A percentile compares a stretch with the other conserved stretches of the same genome.
Evolutionary conservation across 2,329 filamentous ascomycete species (phyloP).

Genomic region (Verticillium nonalfalfae): DNA sequence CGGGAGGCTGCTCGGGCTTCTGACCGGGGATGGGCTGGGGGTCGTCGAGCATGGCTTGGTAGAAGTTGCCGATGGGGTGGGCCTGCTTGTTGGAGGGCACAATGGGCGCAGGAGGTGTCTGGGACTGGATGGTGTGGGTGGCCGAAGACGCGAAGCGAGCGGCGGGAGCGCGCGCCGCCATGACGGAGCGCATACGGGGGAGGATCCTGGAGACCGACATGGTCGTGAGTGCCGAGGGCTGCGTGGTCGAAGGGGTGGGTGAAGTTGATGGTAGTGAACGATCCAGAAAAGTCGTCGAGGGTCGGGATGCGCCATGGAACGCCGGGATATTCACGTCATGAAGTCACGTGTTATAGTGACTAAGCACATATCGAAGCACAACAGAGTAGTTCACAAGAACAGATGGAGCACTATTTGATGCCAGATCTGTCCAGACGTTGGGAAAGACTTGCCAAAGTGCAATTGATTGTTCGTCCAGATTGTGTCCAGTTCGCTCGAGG

Average conservation of each 20-base stretch:
- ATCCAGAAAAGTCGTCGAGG: neutral
- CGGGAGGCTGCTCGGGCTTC: constrained; percentile 38
- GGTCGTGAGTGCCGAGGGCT: neutral
- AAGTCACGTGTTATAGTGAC: neutral
- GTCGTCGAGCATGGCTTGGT: constrained; percentile 47
- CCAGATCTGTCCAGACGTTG: too few species aligned
- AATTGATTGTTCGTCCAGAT: too few species aligned
- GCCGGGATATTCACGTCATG: neutral
- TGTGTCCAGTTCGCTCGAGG: too few species aligned
- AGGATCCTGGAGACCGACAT: constrained; percentile 25
- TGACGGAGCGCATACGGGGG: constrained; percentile 20
- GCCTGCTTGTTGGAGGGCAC: constrained; percentile 28
- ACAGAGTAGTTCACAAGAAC: neutral
- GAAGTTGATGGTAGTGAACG: neutral
- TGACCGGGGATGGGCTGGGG: constrained; percentile 31
- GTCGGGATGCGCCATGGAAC: neutral
- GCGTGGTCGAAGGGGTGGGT: neutral
- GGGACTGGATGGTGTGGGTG: constrained; percentile 18
- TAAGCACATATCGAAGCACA: neutral
- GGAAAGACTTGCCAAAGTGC: too few species aligned
- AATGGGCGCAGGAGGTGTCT: constrained; percentile 17
- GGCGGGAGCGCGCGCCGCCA: constrained; percentile 10
- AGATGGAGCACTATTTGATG: neutral
- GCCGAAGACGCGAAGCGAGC: constrained; percentile 21
- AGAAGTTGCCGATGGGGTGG: constrained; percentile 49